Conservation (phyloP, 768 basidiomycete genomes). For the Pulveroboletus sp. region DNA sequence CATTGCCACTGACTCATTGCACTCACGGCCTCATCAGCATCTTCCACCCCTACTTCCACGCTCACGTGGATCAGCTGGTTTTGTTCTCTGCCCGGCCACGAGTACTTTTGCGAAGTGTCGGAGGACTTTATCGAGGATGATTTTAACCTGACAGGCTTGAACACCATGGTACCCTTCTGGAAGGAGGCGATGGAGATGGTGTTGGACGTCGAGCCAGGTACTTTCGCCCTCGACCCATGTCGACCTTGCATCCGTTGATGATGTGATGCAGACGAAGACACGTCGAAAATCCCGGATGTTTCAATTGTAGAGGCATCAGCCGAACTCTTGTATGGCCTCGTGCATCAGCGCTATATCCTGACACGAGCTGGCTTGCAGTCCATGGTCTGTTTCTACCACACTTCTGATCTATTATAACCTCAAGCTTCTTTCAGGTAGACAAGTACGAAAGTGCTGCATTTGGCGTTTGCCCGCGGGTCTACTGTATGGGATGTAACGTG, state of each 20-base stretch:
- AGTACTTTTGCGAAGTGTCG: constrained; percentile 97
- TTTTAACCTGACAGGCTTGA: constrained; percentile 96
- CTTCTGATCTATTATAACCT: constrained; percentile 16
- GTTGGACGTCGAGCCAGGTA: constrained; percentile 97
- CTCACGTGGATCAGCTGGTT: constrained; percentile 97
- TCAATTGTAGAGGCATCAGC: constrained; percentile 98
- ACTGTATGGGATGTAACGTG: constrained; percentile 83
- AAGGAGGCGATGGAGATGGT: constrained; percentile 99
- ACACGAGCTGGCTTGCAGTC: constrained; percentile 90
- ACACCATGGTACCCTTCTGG: constrained; percentile 97
- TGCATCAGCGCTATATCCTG: constrained; percentile 96
- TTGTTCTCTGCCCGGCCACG: constrained; percentile 90
- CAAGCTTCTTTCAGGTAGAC: constrained; percentile 58
- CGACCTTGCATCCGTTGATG: constrained; percentile 8
- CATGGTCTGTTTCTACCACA: constrained; percentile 58
- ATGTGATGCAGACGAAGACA: constrained; percentile 69
- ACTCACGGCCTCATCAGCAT: constrained; percentile 46
- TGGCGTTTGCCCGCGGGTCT: constrained; percentile 93
- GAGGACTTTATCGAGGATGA: constrained; percentile 99
- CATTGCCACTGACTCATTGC: constrained; percentile 8
- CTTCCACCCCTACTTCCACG: constrained; percentile 86
- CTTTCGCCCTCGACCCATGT: constrained; percentile 27
- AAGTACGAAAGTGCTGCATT: constrained; percentile 92
- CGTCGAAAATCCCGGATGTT: constrained; percentile 94
- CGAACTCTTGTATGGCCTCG: constrained; percentile 94